A percentile compares a stretch with the other conserved stretches of the same genome.
Conservation (phyloP, 345 rosid genomes). For the Camelina sativa region DNA sequence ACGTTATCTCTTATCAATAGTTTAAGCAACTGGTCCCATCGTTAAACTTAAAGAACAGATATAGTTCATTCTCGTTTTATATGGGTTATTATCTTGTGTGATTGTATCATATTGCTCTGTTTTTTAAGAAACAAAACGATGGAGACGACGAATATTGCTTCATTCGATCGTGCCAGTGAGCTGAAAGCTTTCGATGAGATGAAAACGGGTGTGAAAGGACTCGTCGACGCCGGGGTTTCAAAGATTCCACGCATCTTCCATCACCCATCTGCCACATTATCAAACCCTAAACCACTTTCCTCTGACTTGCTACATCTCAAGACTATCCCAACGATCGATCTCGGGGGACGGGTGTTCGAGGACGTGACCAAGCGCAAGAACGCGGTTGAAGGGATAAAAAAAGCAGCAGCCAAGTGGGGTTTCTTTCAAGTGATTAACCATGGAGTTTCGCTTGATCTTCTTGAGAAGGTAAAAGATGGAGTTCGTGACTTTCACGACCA, state of each 20-base stretch:
- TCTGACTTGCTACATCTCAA: background rate
- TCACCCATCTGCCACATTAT: conserved; percentile 11
- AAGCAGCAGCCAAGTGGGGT: conserved; percentile 42
- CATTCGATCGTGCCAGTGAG: conserved; percentile 31
- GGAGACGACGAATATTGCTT: conserved; percentile 16
- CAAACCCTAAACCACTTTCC: conserved; percentile 17
- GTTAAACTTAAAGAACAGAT: background rate
- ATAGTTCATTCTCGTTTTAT: background rate
- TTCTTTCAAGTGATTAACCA: conserved; percentile 46
- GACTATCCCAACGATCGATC: conserved; percentile 42
- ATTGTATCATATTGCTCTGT: background rate
- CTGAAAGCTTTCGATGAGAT: conserved; percentile 49
- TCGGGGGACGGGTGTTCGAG: conserved; percentile 6
- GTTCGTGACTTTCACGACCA: conserved; percentile 43
- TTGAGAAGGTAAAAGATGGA: conserved; percentile 36
- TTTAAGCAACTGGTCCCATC: background rate
- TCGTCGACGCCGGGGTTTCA: conserved; percentile 40
- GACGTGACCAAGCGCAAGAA: conserved; percentile 8
- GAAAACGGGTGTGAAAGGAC: conserved; percentile 48
- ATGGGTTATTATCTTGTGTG: background rate
- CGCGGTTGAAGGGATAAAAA: conserved; percentile 3
- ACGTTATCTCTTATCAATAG: background rate
- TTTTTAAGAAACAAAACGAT: conserved; percentile 14
- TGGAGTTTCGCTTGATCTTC: conserved; percentile 34
- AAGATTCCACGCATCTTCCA: conserved; percentile 45